These are phyloP conservation scores for Tricladium varicosporioides DNA, from an alignment of 2,329 filamentous ascomycete species.

Conservation along the genomic window DNA sequence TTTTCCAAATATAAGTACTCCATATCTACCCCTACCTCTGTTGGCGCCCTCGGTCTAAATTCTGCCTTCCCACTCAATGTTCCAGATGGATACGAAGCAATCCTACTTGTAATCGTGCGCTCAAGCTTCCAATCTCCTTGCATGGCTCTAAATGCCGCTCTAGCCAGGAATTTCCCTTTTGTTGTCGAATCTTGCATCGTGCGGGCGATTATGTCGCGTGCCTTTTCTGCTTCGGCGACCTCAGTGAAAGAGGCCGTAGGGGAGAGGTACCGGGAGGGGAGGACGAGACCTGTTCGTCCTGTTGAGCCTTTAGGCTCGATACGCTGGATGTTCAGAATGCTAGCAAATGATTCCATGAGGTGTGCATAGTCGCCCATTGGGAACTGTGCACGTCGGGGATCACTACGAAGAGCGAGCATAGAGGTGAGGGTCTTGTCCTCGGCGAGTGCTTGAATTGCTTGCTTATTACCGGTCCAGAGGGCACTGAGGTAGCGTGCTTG, in stretches of 20 bases:
- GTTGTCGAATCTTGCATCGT: constrained; percentile 20
- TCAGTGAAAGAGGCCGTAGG: constrained; percentile 40
- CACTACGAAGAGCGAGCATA: constrained; percentile 29
- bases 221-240: constrained; percentile 44
- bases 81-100: constrained; percentile 60
- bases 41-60: constrained; percentile 63
- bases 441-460: constrained; percentile 26
- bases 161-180: constrained; percentile 53
- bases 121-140: constrained; percentile 68
- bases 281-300: constrained; percentile 41
- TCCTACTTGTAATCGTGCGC: constrained; percentile 51
- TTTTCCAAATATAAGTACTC: constrained; percentile 69
- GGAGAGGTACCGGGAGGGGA: constrained; percentile 45
- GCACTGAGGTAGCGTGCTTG: constrained; percentile 68
- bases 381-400: constrained; percentile 59
- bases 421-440: constrained; percentile 26
- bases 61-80: constrained; percentile 62
- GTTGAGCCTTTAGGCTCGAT: constrained; percentile 34
- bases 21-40: constrained; percentile 39
- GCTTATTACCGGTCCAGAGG: constrained; percentile 48
- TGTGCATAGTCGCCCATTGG: constrained; percentile 82
- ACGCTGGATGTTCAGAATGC: constrained; percentile 52
- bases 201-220: constrained; percentile 33
- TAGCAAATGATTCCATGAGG: constrained; percentile 68
- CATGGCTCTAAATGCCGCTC: constrained; percentile 68